Evolutionary conservation across 768 basidiomycete genomes (phyloP).

Genomic region (Leucocoprinus birnbaumii): DNA sequence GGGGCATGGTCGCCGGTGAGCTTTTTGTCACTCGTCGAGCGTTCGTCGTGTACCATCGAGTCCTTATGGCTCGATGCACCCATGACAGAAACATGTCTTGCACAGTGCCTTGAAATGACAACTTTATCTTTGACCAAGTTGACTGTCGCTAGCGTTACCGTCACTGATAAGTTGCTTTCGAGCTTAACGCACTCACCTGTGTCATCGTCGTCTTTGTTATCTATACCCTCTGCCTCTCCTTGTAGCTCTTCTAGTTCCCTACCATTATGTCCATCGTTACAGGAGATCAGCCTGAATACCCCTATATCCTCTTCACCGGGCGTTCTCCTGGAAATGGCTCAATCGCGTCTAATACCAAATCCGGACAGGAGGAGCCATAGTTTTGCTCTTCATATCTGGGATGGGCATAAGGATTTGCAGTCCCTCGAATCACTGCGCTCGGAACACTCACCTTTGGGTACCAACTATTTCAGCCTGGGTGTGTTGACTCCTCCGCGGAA

Average conservation of each 20-base stretch:
- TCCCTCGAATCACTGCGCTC: background rate
- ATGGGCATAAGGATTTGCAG: slow-evolving; percentile 10
- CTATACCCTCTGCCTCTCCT: background rate
- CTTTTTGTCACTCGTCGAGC: slow-evolving; percentile 24
- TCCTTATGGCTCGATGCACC: slow-evolving; percentile 24
- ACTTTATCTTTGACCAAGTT: slow-evolving; percentile 22
- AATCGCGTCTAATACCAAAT: slow-evolving; percentile 17
- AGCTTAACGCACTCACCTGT: slow-evolving; percentile 15
- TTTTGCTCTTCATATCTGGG: slow-evolving; percentile 7
- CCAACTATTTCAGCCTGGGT: slow-evolving; percentile 1
- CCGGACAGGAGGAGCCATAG: background rate
- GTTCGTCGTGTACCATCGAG: slow-evolving; percentile 27
- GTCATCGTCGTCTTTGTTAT: background rate
- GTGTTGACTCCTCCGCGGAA: slow-evolving; percentile 7
- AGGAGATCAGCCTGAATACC: slow-evolving; percentile 22
- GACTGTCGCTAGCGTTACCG: slow-evolving; percentile 20
- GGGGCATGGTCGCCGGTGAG: slow-evolving; percentile 23
- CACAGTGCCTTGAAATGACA: slow-evolving; percentile 22
- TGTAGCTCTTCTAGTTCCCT: background rate
- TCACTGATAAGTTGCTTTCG: slow-evolving; percentile 22
- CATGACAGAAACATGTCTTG: slow-evolving; percentile 25
- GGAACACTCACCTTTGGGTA: background rate
- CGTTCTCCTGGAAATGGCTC: slow-evolving; percentile 20
- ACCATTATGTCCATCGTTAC: slow-evolving; percentile 18
- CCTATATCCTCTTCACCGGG: slow-evolving; percentile 18